Base-by-base conservation (phyloP, 2,329 filamentous ascomycete species). In the Pezicula carpinea region DNA sequence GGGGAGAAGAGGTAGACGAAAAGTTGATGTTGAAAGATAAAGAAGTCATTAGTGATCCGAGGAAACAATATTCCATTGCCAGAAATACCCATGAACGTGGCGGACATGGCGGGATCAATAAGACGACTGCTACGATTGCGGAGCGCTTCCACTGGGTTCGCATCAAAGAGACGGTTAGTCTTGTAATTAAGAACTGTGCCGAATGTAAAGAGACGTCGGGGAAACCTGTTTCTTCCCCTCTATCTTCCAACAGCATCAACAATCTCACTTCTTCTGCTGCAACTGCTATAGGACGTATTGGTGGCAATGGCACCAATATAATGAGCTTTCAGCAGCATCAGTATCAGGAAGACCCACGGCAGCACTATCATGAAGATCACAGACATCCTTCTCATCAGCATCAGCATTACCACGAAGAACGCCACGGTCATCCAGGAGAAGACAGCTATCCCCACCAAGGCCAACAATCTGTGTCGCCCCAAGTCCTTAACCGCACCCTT, bases 1-100 rank as follows among this genome's bases (percentile, higher is more conserved):
- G 8, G 26, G 26, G 26, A 29, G 66, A 66, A 35, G 33, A 23
- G 33, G 33, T 15, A 15, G 78, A 79, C 53, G 88, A 92, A 64
- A 89, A 88, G 64, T 76, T 97, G 55, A 95, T 96, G 89, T 80
- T 97, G 60, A 96, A 96, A 69, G 92, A 92, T 64, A 97, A 97
- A 69, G 92, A 97, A 70, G 92, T 99, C 50, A 88, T 99, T 52
- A 87, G 88, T 21, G 91, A 96, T 66, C 89, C 90, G 11, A 82
- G 87, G 59, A 81, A 83, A 55, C 93, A 99, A 71, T 95, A 95
- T 66, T 88, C 93, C 50, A 93, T 97, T 58, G 89, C 91, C 11
- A 77, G 87, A 39, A 74, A 77, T 48, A 77, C 91, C 32, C 93
- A 99, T 67, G 74, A 82, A 44, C 69, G 75, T 48, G 77, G 84